phyloP scores from a whole-genome alignment of 2,329 filamentous ascomycete genomes.

The Fusarium secorum region DNA sequence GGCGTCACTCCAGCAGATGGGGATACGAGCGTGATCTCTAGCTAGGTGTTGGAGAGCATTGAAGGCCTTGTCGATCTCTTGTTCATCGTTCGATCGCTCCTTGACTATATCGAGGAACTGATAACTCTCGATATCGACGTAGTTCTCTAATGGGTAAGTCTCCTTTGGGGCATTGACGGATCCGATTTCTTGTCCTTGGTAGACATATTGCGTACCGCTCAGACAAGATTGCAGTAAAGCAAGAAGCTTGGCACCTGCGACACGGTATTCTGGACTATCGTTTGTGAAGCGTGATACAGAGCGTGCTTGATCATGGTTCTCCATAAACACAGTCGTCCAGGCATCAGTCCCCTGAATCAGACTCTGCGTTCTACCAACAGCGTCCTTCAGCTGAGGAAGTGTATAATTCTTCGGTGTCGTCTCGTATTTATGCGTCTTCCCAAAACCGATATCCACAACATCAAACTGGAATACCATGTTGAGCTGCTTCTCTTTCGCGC shows the following conservation, averaged over 20 bases:
- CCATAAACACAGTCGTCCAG: conserved; percentile 71
- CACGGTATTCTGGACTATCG: conserved; percentile 57
- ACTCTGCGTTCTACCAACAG: conserved; percentile 58
- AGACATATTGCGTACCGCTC: conserved; percentile 69
- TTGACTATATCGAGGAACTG: conserved; percentile 48
- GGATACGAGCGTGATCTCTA: conserved; percentile 71
- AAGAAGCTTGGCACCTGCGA: conserved; percentile 64
- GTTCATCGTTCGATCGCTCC: conserved; percentile 41
- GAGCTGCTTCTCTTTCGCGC: conserved; percentile 64
- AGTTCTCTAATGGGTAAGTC: conserved; percentile 67
- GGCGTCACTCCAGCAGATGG: conserved; percentile 66
- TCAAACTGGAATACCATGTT: conserved; percentile 77
- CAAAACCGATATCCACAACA: conserved; percentile 67
- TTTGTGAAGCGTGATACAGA: conserved; percentile 63
- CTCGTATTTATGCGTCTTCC: conserved; percentile 60
- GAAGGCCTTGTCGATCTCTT: conserved; percentile 49
- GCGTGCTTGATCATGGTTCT: conserved; percentile 71
- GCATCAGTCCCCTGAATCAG: conserved; percentile 62
- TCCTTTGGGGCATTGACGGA: conserved; percentile 66
- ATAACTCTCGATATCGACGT: conserved; percentile 58
- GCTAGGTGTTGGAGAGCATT: conserved; percentile 46
- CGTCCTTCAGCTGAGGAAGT: conserved; percentile 57
- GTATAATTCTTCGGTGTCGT: conserved; percentile 55
- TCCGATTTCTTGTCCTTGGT: conserved; percentile 73
- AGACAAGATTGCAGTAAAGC: conserved; percentile 61